Conservation (phyloP, 2,329 filamentous ascomycete genomes). For the Colletotrichum gigasporum region DNA sequence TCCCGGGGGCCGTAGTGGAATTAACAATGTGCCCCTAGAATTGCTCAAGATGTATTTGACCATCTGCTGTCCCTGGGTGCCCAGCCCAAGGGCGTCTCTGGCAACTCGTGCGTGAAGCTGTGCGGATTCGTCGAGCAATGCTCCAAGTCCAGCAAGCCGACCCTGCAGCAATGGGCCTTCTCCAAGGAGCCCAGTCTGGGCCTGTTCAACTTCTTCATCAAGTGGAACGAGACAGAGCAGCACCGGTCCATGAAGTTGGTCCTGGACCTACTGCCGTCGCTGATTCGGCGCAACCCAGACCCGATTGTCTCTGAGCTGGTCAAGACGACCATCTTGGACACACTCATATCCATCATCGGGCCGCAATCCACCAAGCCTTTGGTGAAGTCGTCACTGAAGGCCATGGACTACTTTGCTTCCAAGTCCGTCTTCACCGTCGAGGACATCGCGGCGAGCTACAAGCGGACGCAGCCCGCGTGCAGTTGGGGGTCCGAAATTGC, state of each 20-base stretch:
- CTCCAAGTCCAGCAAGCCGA: conserved; percentile 56
- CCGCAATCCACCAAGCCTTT: conserved; percentile 69
- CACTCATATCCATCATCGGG: conserved; percentile 67
- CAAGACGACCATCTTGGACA: conserved; percentile 57
- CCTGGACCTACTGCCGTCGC: conserved; percentile 64
- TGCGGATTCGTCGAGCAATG: conserved; percentile 71
- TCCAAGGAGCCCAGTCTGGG: conserved; percentile 55
- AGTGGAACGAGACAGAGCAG: conserved; percentile 74
- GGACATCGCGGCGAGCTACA: conserved; percentile 56
- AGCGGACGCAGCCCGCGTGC: conserved; percentile 38
- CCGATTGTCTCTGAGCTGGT: conserved; percentile 46
- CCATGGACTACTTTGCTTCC: conserved; percentile 70
- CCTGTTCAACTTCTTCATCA: conserved; percentile 70
- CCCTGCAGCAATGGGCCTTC: conserved; percentile 61
- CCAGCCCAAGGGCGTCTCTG: conserved; percentile 64
- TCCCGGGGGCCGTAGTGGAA: not conserved
- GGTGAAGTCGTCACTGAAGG: conserved; percentile 76
- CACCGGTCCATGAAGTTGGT: conserved; percentile 71
- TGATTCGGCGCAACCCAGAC: conserved; percentile 60
- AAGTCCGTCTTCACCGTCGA: conserved; percentile 65
- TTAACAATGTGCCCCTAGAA: conserved; percentile 31
- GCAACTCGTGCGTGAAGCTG: conserved; percentile 67
- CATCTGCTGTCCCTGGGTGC: conserved; percentile 58
- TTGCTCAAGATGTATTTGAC: conserved; percentile 54
- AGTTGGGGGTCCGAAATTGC: conserved; percentile 35